Conservation (phyloP, 2,329 filamentous ascomycete species). For the Venturia pyrina region DNA sequence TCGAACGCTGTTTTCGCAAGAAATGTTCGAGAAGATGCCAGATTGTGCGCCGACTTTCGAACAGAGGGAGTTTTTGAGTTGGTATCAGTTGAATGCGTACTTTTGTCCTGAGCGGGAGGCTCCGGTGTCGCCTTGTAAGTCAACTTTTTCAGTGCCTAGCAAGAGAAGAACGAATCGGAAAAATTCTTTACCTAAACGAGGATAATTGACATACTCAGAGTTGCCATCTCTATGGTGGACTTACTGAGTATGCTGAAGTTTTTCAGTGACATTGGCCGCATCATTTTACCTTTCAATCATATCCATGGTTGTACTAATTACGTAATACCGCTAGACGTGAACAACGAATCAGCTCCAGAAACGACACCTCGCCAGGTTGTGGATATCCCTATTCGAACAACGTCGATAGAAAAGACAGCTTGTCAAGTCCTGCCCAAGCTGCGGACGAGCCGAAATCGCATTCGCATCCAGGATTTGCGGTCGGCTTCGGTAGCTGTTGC, state of each 20-base stretch:
- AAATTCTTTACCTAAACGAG: neutral
- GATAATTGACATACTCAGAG: neutral
- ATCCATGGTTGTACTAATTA: neutral
- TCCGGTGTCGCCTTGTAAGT: neutral
- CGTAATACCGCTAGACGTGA: neutral
- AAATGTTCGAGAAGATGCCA: constrained; percentile 2
- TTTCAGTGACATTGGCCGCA: too few species aligned
- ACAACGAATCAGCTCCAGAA: neutral
- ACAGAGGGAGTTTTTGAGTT: neutral
- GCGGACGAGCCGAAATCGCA: neutral
- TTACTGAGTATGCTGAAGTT: neutral
- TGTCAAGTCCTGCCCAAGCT: neutral
- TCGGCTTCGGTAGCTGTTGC: neutral
- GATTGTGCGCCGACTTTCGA: neutral
- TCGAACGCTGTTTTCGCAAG: neutral
- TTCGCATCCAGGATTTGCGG: neutral
- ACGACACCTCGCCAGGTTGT: neutral
- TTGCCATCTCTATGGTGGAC: neutral
- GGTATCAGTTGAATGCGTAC: neutral
- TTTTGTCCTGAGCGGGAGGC: constrained; percentile 2
- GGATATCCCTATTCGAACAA: neutral
- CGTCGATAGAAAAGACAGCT: neutral
- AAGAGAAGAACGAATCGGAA: neutral
- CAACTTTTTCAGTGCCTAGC: neutral
- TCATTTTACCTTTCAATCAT: neutral